phyloP scores from a whole-genome alignment of 2,329 filamentous ascomycete species.

The Neodidymelliopsis sp. region DNA sequence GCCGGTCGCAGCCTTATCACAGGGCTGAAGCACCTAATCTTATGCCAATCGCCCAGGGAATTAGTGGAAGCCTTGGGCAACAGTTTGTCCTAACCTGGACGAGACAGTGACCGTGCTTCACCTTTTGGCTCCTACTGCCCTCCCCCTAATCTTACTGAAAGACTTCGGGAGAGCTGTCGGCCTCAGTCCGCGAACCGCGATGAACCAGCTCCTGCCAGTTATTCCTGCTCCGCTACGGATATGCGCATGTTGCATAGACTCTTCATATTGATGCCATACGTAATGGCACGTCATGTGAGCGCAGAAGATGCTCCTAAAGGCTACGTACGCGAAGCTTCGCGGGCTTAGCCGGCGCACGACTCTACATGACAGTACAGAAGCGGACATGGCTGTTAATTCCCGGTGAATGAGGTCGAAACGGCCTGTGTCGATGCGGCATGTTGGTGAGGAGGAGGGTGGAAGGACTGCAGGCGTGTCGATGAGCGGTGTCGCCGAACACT shows the following conservation, averaged over 20 bases:
- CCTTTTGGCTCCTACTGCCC: background rate
- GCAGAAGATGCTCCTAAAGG: conserved; percentile 2
- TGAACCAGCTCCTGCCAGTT: too few species aligned
- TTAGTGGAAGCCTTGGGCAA: conserved; percentile 9
- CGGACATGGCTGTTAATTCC: conserved; percentile 2
- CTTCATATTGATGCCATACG: background rate
- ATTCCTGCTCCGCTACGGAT: too few species aligned
- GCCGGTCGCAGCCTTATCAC: conserved; percentile 18
- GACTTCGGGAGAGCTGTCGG: too few species aligned
- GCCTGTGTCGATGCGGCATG: conserved; percentile 5
- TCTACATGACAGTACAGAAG: conserved; percentile 1
- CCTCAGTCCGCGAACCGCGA: too few species aligned
- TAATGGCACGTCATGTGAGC: conserved; percentile 2
- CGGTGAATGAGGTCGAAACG: conserved; percentile 8
- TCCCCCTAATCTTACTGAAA: background rate
- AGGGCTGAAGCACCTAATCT: conserved; percentile 10
- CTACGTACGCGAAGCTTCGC: background rate
- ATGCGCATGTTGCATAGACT: background rate
- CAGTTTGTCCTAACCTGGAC: conserved; percentile 7
- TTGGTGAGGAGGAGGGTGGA: conserved; percentile 12
- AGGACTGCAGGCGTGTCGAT: too few species aligned
- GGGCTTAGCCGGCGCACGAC: background rate
- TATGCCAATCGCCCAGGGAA: conserved; percentile 1
- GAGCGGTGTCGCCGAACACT: too few species aligned
- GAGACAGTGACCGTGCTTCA: conserved; percentile 4